Conservation (phyloP, 345 rosid species). For the Syzygium aqueum region DNA sequence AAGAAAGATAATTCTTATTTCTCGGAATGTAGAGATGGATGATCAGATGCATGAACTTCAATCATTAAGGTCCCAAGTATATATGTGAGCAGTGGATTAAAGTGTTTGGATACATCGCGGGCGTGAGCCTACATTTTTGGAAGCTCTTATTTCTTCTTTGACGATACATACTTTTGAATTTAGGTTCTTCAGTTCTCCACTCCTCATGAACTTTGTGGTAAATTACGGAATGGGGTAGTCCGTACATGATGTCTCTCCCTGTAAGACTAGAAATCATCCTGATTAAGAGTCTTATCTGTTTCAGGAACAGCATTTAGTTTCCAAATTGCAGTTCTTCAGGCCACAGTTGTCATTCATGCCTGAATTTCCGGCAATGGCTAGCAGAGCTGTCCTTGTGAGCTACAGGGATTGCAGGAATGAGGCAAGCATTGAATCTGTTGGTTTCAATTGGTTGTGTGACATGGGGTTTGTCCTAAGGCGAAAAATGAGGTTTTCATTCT, state of each 20-base stretch:
- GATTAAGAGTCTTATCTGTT: not conserved
- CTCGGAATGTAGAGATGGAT: not conserved
- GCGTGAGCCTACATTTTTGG: not conserved
- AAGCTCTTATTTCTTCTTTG: not conserved
- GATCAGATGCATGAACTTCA: not conserved
- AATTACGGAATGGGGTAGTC: not conserved
- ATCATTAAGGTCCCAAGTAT: too few relatives aligned
- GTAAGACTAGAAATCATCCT: not conserved
- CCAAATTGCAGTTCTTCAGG: slow-evolving; percentile 75
- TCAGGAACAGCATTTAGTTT: slow-evolving; percentile 89
- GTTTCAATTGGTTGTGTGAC: not conserved
- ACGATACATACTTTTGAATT: not conserved
- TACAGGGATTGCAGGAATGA: slow-evolving; percentile 42
- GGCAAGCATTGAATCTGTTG: slow-evolving; percentile 18
- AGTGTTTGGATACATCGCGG: not conserved
- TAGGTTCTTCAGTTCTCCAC: not conserved
- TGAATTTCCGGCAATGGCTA: slow-evolving; percentile 65
- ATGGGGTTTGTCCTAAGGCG: not conserved
- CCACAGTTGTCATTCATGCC: slow-evolving; percentile 67
- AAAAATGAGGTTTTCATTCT: not conserved
- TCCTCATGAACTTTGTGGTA: not conserved
- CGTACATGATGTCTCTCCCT: not conserved
- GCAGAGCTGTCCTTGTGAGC: slow-evolving; percentile 59
- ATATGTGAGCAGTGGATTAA: not conserved
- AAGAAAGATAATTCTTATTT: not conserved